Evolutionary conservation across 768 basidiomycete genomes (phyloP), one percentile per base, ranked within the genome.

Genomic region (Russula compacta): DNA sequence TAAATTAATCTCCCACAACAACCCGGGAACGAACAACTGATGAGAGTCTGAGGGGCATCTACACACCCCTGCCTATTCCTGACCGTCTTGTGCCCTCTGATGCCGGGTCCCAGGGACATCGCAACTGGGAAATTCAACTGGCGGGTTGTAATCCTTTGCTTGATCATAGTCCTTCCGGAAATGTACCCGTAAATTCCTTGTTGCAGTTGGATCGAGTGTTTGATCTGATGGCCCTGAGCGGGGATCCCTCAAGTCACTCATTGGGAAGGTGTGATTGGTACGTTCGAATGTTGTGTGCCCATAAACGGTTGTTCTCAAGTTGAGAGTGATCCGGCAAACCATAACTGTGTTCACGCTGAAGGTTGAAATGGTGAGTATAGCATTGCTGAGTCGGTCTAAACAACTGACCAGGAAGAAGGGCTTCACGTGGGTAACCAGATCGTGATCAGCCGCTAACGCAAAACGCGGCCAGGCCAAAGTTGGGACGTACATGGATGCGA

Each of bases 301-400:
- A 46, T 66, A 64, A 36, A 64, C 64, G 6, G 64, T 56, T n/a
- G 59, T 53, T 42, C 64, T 62, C 24, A 66, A 46, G 46, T 57
- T 66, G 42, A 66, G 62, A 17, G 64, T 64, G 48, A 66, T 66
- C 43, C 64, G 64, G 43, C 64, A 64, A 49, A 61, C 63, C 58
- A 66, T 59, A 1, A 64, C 40, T 24, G 62, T 54, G 38, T 64
- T 66, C 42, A 66, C 51, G 33, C 64, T 66, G 46, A 17, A 12
- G n/a, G 36, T 10, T 2, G n/a, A 39, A 52, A 39, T n/a, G 3
- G 36, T 24, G 11, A 44, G 17, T 56, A 29, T 19, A 4, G 32
- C 17, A 24, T 9, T 3, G 15, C 24, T 15, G 24, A 21, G 14
- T 53, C 14, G 8, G 12, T 29, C 9, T 36, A 46, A 46, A 4